Base-by-base conservation (phyloP, 1,284 basidiomycete species). In the Athelia sp. region DNA sequence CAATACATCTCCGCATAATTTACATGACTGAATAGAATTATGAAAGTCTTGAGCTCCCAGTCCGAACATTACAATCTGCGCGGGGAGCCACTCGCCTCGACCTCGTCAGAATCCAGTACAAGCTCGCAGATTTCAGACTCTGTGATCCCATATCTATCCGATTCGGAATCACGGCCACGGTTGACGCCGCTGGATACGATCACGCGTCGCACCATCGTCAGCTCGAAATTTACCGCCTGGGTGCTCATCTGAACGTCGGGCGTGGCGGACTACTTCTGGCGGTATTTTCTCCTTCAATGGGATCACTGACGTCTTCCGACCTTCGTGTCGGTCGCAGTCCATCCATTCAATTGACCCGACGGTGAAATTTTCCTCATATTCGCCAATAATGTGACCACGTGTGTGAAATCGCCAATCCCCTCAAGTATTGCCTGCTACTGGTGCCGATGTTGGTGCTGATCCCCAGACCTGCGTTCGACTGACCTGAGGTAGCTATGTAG, bases 21-120 rank as follows among this genome's bases (percentile, higher is more conserved):
- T 29, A 21, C 15, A 6, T n/a, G 36, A 6, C 15, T 17, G 9
- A 40, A 6, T 8, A n/a, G 6, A 40, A 56, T 62, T 61, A 56
- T 40, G 24, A 34, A 4, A 40, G 36, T 40, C 8, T 40, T 40
- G 15, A 40, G n/a, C 36, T 8, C 36, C 15, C 36, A 8, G 36
- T 17, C 36, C 15, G n/a, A 40, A n/a, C 36, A 40, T n/a, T 40
- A 40, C 19, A 40, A 40, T n/a, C 19, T 40, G 36, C n/a, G 36
- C 36, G 36, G 36, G 9, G n/a, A 40, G n/a, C 36, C 36, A n/a
- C n/a, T n/a, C n/a, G n/a, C n/a, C n/a, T n/a, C n/a, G n/a, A n/a
- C n/a, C n/a, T n/a, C n/a, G n/a, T n/a, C n/a, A n/a, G n/a, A n/a
- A n/a, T n/a, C n/a, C n/a, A n/a, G n/a, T n/a, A n/a, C n/a, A n/a